Evolutionary conservation across 768 basidiomycete genomes (phyloP).

Genomic region (Lactifluus hygrophoroides): DNA sequence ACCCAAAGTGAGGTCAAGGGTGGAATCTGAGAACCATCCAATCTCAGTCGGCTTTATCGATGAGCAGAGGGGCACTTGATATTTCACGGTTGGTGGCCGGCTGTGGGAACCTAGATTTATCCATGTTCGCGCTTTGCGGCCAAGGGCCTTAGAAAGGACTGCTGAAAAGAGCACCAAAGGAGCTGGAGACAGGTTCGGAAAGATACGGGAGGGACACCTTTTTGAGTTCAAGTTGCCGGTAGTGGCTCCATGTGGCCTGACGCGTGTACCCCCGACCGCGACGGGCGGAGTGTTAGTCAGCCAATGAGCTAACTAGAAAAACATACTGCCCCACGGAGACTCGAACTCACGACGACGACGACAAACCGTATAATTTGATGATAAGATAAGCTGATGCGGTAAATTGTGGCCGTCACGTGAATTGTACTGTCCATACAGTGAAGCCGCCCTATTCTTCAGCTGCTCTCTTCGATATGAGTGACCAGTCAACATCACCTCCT

Average conservation of each 20-base stretch:
- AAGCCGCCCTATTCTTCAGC: too few species aligned
- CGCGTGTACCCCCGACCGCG: too few species aligned
- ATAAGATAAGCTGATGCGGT: too few species aligned
- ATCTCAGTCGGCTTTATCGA: not conserved
- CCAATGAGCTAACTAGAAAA: too few species aligned
- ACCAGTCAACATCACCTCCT: too few species aligned
- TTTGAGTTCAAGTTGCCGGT: not conserved
- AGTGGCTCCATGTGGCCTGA: too few species aligned
- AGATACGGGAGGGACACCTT: not conserved
- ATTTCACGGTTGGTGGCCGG: not conserved
- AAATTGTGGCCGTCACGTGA: too few species aligned
- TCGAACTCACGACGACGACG: too few species aligned
- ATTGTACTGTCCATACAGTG: too few species aligned
- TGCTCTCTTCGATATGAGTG: too few species aligned
- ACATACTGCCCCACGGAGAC: too few species aligned
- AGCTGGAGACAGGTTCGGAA: not conserved
- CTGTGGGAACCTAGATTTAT: not conserved
- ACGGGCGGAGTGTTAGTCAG: not conserved
- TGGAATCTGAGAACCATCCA: not conserved
- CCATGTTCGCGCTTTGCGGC: conserved; percentile 1
- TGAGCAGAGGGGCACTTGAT: not conserved
- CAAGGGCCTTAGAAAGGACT: not conserved
- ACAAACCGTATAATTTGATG: too few species aligned
- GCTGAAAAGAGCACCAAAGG: not conserved
- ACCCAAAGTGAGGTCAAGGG: not conserved